phyloP scores from a whole-genome alignment of 139 green algal genomes.

The Pseudopediastrum boryanum region DNA sequence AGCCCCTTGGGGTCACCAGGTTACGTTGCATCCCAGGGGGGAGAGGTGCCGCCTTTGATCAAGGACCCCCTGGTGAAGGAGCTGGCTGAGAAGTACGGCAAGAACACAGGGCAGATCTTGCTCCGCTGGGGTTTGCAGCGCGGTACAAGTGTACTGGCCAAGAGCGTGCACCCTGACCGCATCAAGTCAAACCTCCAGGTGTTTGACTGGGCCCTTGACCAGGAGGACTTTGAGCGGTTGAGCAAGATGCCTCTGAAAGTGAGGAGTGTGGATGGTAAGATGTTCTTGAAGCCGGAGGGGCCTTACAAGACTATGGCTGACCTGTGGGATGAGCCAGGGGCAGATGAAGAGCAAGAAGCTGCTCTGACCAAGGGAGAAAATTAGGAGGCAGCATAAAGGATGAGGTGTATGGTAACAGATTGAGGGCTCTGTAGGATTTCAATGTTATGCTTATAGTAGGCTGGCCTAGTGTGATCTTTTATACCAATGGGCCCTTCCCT shows the following conservation, averaged over 20 bases:
- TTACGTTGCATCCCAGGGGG: conserved; percentile 57
- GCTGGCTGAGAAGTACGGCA: conserved; percentile 62
- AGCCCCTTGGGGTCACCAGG: conserved; percentile 90
- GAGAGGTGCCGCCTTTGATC: conserved; percentile 60
- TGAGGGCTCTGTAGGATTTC: too few species aligned
- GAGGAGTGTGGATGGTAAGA: conserved; percentile 38
- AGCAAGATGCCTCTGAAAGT: conserved; percentile 42
- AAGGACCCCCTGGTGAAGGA: conserved; percentile 65
- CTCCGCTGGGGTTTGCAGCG: conserved; percentile 91
- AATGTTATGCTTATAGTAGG: too few species aligned
- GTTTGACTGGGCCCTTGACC: conserved; percentile 62
- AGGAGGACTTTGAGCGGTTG: conserved; percentile 66
- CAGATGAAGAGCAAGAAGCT: background rate
- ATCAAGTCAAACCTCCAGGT: conserved; percentile 90
- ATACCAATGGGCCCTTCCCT: too few species aligned
- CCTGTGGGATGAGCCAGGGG: conserved; percentile 81
- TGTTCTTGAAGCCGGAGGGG: conserved; percentile 58
- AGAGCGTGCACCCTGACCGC: conserved; percentile 74
- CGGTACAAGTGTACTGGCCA: conserved; percentile 90
- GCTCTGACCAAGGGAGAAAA: too few species aligned
- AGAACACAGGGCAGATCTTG: conserved; percentile 74
- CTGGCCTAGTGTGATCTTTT: too few species aligned
- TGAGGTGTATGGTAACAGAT: too few species aligned
- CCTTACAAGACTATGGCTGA: conserved; percentile 82
- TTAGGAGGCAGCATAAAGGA: too few species aligned